These are phyloP conservation scores for Platanthera guangdongensis DNA, from an alignment of 106 monocot species.

Conservation along the genomic window DNA sequence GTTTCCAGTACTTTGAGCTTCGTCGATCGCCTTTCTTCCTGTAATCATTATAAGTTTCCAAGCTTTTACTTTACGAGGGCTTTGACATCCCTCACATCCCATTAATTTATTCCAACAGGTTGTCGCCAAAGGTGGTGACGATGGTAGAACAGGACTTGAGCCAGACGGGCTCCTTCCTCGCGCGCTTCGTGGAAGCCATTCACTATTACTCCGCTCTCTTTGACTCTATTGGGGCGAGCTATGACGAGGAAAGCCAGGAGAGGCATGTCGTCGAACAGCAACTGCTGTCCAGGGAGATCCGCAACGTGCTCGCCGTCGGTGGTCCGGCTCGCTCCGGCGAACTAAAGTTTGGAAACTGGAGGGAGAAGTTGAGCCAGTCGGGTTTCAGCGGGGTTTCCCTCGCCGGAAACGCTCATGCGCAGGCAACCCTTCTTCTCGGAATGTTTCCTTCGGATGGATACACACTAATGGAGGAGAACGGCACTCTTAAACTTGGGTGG, in stretches of 20 bases:
- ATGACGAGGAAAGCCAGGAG: constrained; percentile 79
- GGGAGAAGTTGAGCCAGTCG: constrained; percentile 81
- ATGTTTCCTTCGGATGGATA: constrained; percentile 97
- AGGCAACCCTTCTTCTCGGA: constrained; percentile 70
- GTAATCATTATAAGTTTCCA: constrained; percentile 6
- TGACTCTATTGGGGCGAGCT: constrained; percentile 86
- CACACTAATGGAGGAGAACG: constrained; percentile 91
- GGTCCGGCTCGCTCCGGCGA: constrained; percentile 82
- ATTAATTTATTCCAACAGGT: constrained; percentile 25
- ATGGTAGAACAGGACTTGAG: constrained; percentile 95
- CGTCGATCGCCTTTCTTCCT: constrained; percentile 7
- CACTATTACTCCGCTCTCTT: constrained; percentile 97
- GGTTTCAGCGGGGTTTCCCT: constrained; percentile 72
- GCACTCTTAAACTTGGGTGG: constrained; percentile 91
- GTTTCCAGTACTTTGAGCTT: constrained; percentile 9
- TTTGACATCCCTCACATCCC: neutral
- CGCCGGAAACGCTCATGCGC: constrained; percentile 80
- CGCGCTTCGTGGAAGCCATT: constrained; percentile 90
- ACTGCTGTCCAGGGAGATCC: constrained; percentile 83
- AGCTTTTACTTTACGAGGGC: neutral
- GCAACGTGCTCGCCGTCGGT: constrained; percentile 89
- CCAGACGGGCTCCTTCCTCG: constrained; percentile 76
- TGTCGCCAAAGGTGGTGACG: constrained; percentile 90
- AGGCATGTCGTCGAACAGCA: constrained; percentile 93
- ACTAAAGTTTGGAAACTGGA: constrained; percentile 77